These are phyloP conservation scores for Choanephora cucurbitarum DNA, from an alignment of 371 early-diverging fungal species.

Conservation along the genomic window DNA sequence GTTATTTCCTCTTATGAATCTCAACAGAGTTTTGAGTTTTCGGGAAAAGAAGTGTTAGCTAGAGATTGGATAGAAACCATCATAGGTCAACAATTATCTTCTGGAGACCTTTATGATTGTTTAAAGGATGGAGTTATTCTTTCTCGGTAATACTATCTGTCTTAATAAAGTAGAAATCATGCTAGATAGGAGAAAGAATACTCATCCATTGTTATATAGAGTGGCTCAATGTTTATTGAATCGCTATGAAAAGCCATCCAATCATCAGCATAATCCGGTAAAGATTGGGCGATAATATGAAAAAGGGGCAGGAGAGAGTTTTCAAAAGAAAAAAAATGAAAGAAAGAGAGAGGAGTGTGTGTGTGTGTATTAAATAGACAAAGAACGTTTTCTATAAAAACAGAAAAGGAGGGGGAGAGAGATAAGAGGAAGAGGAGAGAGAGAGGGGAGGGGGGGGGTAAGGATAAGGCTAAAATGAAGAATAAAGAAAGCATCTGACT, in stretches of 20 bases:
- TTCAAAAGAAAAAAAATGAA: too few species aligned
- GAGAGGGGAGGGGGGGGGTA: not conserved
- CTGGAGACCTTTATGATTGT: conserved; percentile 55
- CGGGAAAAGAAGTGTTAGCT: conserved; percentile 8
- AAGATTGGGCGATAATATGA: not conserved
- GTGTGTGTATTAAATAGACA: too few species aligned
- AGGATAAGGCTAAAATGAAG: not conserved
- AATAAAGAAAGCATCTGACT: conserved; percentile 1
- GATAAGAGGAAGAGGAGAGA: not conserved
- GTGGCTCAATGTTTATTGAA: not conserved
- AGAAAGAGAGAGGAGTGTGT: not conserved
- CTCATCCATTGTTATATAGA: not conserved
- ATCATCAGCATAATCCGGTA: conserved; percentile 6
- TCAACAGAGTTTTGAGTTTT: not conserved
- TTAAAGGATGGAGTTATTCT: conserved; percentile 83
- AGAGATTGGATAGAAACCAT: conserved; percentile 64
- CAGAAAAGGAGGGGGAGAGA: not conserved
- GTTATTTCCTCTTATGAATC: too few species aligned
- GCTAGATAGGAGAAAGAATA: not conserved
- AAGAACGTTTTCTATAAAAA: not conserved
- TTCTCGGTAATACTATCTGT: too few species aligned
- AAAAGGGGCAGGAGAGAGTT: not conserved
- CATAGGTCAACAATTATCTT: conserved; percentile 41
- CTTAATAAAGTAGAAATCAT: conserved; percentile 21
- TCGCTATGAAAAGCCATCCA: not conserved